phyloP scores from a whole-genome alignment of 179 eudicot species.

The Amaranthus tricolor region DNA sequence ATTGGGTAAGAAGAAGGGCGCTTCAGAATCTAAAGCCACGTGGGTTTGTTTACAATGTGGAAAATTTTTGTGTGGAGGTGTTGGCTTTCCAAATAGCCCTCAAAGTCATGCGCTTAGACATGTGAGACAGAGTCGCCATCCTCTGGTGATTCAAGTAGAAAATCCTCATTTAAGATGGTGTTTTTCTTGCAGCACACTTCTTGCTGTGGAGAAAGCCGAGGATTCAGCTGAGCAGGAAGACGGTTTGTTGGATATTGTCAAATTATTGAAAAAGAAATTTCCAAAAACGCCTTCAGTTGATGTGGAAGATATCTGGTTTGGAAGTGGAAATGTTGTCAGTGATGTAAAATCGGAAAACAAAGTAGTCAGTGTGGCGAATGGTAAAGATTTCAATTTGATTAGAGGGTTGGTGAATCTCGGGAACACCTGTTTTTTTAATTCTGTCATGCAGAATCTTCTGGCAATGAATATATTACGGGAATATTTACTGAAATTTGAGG shows the following conservation, averaged over 20 bases:
- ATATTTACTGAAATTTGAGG: constrained; percentile 47
- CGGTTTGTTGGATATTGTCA: constrained; percentile 45
- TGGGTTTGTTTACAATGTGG: constrained; percentile 96
- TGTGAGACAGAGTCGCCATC: constrained; percentile 61
- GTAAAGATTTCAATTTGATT: constrained; percentile 42
- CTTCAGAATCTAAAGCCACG: constrained; percentile 51
- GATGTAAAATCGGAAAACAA: constrained; percentile 42
- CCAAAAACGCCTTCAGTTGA: constrained; percentile 41
- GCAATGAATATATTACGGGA: constrained; percentile 60
- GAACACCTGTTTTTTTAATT: constrained; percentile 95
- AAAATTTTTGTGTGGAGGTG: constrained; percentile 79
- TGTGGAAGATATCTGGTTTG: constrained; percentile 87
- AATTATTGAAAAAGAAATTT: constrained; percentile 54
- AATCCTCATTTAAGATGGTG: constrained; percentile 82
- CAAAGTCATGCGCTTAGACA: constrained; percentile 80
- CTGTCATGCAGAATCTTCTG: constrained; percentile 80
- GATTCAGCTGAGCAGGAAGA: constrained; percentile 47
- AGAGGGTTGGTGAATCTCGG: constrained; percentile 84
- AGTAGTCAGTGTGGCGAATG: constrained; percentile 21
- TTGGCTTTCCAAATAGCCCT: constrained; percentile 70
- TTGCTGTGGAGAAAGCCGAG: constrained; percentile 48
- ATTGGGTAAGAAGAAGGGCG: constrained; percentile 63
- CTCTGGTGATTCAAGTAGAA: constrained; percentile 62
- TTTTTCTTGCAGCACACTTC: constrained; percentile 58
- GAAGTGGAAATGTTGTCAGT: constrained; percentile 56